phyloP scores from a whole-genome alignment of 345 rosid species.

The Erodium maritimum region DNA sequence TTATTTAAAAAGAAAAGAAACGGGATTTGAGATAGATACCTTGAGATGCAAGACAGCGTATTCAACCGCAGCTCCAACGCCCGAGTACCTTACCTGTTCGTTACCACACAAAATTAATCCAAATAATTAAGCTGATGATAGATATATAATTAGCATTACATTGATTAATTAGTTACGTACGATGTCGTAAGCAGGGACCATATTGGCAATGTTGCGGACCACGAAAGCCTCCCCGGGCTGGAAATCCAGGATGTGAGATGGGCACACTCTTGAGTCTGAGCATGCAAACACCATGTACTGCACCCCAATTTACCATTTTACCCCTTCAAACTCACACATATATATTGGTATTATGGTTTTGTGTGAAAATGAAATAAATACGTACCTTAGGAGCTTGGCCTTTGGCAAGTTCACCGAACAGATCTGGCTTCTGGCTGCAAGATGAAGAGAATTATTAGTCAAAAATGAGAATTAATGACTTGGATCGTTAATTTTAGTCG shows the following conservation, averaged over 20 bases:
- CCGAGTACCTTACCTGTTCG: conserved; percentile 53
- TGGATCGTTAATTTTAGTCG: too few species aligned
- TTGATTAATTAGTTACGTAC: too few species aligned
- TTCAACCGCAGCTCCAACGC: conserved; percentile 78
- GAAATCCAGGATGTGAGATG: conserved; percentile 73
- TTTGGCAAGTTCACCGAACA: conserved; percentile 63
- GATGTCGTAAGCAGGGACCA: conserved; percentile 68
- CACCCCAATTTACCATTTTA: conserved; percentile 3
- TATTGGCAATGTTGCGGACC: conserved; percentile 78
- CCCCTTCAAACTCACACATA: too few species aligned
- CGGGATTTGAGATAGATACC: too few species aligned
- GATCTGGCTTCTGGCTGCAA: conserved; percentile 54
- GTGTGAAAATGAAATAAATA: neutral
- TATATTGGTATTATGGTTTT: too few species aligned
- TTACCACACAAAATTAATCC: too few species aligned
- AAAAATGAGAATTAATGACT: too few species aligned
- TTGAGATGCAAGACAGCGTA: conserved; percentile 91
- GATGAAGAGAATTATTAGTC: too few species aligned
- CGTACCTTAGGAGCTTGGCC: conserved; percentile 85
- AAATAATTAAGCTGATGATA: too few species aligned
- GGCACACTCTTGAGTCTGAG: conserved; percentile 93
- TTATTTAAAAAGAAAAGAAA: too few species aligned
- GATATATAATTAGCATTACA: too few species aligned
- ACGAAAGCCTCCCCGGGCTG: conserved; percentile 95
- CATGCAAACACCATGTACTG: conserved; percentile 95